Evolutionary conservation across 2,329 filamentous ascomycete species (phyloP), one percentile per base, ranked within the genome.

Genomic region (Niveomyces coronatus): DNA sequence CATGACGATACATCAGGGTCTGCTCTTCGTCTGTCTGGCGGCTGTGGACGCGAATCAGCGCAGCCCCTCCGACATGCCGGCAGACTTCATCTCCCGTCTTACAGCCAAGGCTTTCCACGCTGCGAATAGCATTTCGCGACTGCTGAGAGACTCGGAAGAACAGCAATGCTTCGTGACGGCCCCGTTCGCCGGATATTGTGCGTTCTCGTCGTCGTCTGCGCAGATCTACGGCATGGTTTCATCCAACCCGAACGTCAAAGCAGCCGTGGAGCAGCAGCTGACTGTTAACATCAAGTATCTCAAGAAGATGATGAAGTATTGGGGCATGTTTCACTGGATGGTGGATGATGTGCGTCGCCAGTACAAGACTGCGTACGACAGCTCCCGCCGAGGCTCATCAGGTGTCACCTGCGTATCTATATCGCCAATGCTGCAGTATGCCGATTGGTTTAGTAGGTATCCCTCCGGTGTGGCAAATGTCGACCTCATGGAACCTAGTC

Each of bases 251-350:
- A 65, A 75, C 9, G 71, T 93, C 35, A 85, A 94, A 55, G 71
- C 74, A 10, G 74, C 76, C 8, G 86, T 85, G 8, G 94, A 93
- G 61, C 77, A 79, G 46, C 88, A 94, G 51, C 67, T 95, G 13
- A 79, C 83, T 1, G 84, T 80, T 46, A 96, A 94, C 47, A 82
- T 96, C 50, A 85, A 82, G 52, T 96, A 91, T 51, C 64, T 98
- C 31, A 82, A 82, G 39, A 91, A 85, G 60, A 94, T 96, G 85
- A 95, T 94, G 67, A 85, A 85, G 43, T 88, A 91, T 52, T 98
- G 91, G 91, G 91, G 89, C 43, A 94, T 95, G 82, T 95, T 96
- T 54, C 85, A 94, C 55, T 95, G 87, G 63, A 88, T 96, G 74
- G 82, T 86, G 1, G 88, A 96, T 55, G 91, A 89, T 51, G 71